A percentile compares a stretch with the other conserved stretches of the same genome.
phyloP scores from a whole-genome alignment of 2,329 filamentous ascomycete species.

The Talaromyces pinophilus region DNA sequence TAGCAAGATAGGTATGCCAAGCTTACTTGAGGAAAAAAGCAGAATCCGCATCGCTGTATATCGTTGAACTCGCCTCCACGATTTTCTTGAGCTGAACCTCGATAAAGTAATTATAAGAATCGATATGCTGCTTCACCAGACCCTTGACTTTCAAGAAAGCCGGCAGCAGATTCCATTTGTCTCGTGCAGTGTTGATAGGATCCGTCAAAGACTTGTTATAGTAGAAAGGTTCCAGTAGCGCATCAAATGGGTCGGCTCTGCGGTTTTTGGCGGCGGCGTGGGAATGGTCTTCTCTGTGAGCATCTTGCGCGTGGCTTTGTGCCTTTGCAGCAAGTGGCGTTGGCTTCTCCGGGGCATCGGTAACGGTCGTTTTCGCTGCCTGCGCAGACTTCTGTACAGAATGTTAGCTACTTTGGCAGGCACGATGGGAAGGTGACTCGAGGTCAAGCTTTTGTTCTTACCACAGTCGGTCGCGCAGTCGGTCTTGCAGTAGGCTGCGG shows the following conservation, averaged over 20 bases:
- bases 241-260: conserved; percentile 55
- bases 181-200: conserved; percentile 68
- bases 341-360: conserved; percentile 25
- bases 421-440: background rate
- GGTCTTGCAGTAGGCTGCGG: conserved; percentile 33
- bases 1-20: background rate
- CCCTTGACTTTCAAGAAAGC: conserved; percentile 99
- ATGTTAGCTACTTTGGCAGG: background rate
- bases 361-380: background rate
- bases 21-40: conserved; percentile 80
- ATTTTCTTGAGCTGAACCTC: conserved; percentile 97
- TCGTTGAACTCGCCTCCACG: conserved; percentile 82
- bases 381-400: background rate
- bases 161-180: conserved; percentile 96
- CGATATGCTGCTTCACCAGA: conserved; percentile 94
- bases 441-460: conserved; percentile 14
- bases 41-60: conserved; percentile 88
- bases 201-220: conserved; percentile 67
- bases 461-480: conserved; percentile 30
- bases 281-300: conserved; percentile 26
- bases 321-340: conserved; percentile 35
- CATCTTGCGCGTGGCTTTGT: conserved; percentile 23
- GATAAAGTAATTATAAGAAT: conserved; percentile 98
- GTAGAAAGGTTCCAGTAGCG: conserved; percentile 69
- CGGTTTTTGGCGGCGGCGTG: conserved; percentile 30